These are phyloP conservation scores for Sugiyamaella mastotermitis DNA, from an alignment of 805 yeast genomes.

Conservation along the genomic window DNA sequence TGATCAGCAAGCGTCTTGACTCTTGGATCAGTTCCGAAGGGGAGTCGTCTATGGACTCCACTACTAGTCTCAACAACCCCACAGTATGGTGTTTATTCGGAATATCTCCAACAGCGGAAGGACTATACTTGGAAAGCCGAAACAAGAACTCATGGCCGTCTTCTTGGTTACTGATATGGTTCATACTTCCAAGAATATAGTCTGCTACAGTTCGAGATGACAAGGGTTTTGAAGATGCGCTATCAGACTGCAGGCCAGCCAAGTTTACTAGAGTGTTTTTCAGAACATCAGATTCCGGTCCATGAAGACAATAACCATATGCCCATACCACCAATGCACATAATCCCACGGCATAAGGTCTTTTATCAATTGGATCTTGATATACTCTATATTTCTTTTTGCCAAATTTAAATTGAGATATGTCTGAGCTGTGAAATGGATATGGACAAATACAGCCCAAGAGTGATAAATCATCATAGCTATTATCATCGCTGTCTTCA, in stretches of 20 bases:
- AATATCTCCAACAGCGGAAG: slow-evolving; percentile 32
- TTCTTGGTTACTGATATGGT: slow-evolving; percentile 27
- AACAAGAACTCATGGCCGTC: slow-evolving; percentile 45
- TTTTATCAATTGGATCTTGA: slow-evolving; percentile 26
- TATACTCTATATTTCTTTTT: slow-evolving; percentile 15
- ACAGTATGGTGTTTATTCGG: slow-evolving; percentile 43
- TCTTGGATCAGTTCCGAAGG: slow-evolving; percentile 27
- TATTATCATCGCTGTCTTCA: not conserved
- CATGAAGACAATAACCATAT: slow-evolving; percentile 27
- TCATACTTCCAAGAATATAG: slow-evolving; percentile 1
- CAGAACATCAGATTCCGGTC: slow-evolving; percentile 26
- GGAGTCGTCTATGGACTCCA: slow-evolving; percentile 18
- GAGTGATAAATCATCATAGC: not conserved
- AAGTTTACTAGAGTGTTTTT: slow-evolving; percentile 6
- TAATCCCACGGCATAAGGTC: slow-evolving; percentile 24
- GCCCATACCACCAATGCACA: slow-evolving; percentile 29
- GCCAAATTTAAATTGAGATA: not conserved
- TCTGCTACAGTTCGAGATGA: slow-evolving; percentile 1
- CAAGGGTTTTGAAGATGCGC: not conserved
- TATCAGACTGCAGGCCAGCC: not conserved
- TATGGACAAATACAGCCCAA: slow-evolving; percentile 1
- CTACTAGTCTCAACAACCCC: slow-evolving; percentile 42
- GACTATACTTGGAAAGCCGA: slow-evolving; percentile 33
- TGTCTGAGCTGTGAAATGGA: not conserved
- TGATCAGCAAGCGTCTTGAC: slow-evolving; percentile 18